phyloP scores from a whole-genome alignment of 2,329 filamentous ascomycete species.

The Diaporthe capsici region DNA sequence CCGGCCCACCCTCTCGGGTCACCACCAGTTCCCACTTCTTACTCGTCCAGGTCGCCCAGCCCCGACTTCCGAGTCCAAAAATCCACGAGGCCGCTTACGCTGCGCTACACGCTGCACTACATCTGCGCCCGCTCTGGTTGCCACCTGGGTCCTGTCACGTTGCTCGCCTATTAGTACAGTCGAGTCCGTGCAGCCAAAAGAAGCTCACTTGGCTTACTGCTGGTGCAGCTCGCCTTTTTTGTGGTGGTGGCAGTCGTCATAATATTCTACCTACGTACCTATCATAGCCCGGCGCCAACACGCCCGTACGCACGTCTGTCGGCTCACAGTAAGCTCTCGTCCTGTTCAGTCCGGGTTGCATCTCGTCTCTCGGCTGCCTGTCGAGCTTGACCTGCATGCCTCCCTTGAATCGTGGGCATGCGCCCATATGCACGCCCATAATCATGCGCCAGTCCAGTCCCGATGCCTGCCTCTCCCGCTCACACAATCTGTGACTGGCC shows the following conservation, averaged over 20 bases:
- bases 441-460: constrained; percentile 24
- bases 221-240: background rate
- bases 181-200: constrained; percentile 21
- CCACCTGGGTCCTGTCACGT: constrained; percentile 22
- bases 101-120: background rate
- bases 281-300: constrained; percentile 2
- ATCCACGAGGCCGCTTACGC: constrained; percentile 11
- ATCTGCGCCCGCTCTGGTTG: background rate
- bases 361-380: background rate
- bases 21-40: constrained; percentile 27
- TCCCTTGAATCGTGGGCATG: constrained; percentile 30
- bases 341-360: background rate
- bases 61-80: constrained; percentile 28
- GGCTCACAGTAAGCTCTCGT: constrained; percentile 27
- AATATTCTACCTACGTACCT: background rate
- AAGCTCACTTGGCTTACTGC: constrained; percentile 17
- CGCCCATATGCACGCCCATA: constrained; percentile 15
- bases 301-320: background rate
- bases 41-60: constrained; percentile 23
- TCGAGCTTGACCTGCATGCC: constrained; percentile 4
- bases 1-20: constrained; percentile 31
- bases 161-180: constrained; percentile 8
- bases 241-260: background rate
- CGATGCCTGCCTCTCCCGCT: constrained; percentile 21
- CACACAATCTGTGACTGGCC: constrained; percentile 21